Base-by-base conservation (phyloP, 768 basidiomycete species). In the Collybia sp. region DNA sequence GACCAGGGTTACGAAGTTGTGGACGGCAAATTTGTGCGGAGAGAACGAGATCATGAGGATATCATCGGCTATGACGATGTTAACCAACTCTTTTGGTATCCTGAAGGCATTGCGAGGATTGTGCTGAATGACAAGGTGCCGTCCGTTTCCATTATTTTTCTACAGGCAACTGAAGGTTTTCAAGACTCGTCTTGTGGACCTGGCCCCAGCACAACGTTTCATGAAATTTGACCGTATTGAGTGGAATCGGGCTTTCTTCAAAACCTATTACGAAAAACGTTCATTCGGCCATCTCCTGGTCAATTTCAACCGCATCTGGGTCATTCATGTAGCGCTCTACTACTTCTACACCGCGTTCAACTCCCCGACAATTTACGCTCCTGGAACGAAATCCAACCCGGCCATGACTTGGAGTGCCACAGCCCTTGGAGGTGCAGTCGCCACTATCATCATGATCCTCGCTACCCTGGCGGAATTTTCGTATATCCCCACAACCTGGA, bases 221-320 rank as follows among this genome's bases (percentile, higher is more conserved):
- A 93, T 95, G 88, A 90, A 87, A 62, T 95, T 99, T 52, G 93
- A 95, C 64, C 83, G 90, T 42, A 84, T 99, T 55, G 95, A 98
- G 52, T 99, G 96, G 96, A 86, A 87, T 58, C 77, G 85, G 19
- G 94, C 85, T 3, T 98, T 98, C 68, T 96, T 93, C 88, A 98
- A 99, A 73, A 98, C 95, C 0, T 99, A 98, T 67, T 93, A 86
- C 53, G 96, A 99, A 66, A 93, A 93, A 60, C 92, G 96, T 25
- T 94, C 94, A 0, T 92, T 95, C 65, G 88, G 93, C 34, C 96
- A 99, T 65, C 77, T 98, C 1, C 79, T 98, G 48, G 94, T 99
- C 78, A 97, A 99, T 76, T 99, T 99, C 75, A 98, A 98, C 71
- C 90, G 95, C 40, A 91, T 99, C 56, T 99, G 96, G 94, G 93